A percentile compares a stretch with the other conserved stretches of the same genome.
These are phyloP conservation scores for Fusarium sororula DNA, from an alignment of 2,329 filamentous ascomycete species.

Conservation along the genomic window DNA sequence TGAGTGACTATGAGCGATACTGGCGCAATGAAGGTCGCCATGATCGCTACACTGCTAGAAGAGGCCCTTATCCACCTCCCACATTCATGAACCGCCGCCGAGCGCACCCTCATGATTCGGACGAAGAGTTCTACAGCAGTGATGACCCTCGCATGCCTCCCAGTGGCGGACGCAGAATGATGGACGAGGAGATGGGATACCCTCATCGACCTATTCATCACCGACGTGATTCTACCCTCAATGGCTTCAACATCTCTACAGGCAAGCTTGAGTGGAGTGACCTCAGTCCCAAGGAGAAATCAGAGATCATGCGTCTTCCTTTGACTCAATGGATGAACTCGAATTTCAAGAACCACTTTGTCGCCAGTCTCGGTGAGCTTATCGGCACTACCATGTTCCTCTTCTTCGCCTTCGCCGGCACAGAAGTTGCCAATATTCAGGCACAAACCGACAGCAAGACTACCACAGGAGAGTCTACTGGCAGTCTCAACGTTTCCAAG, in stretches of 20 bases:
- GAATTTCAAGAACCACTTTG: conserved; percentile 55
- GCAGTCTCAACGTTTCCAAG: conserved; percentile 55
- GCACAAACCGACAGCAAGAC: conserved; percentile 47
- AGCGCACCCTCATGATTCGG: conserved; percentile 35
- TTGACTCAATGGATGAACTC: conserved; percentile 59
- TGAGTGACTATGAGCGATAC: conserved; percentile 39
- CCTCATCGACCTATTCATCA: background rate
- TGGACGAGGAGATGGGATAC: conserved; percentile 40
- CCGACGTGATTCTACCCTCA: conserved; percentile 22
- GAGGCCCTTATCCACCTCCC: conserved; percentile 38
- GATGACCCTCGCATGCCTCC: conserved; percentile 31
- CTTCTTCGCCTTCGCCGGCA: conserved; percentile 55
- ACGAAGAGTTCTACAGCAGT: conserved; percentile 36
- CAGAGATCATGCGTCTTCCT: conserved; percentile 55
- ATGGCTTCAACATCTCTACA: conserved; percentile 29
- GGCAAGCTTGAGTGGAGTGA: conserved; percentile 50
- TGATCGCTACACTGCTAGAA: conserved; percentile 35
- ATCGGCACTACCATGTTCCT: conserved; percentile 55
- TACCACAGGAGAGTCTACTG: conserved; percentile 54
- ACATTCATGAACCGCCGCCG: conserved; percentile 38
- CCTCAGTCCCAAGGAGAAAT: conserved; percentile 52
- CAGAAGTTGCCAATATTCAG: conserved; percentile 52
- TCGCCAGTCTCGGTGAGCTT: conserved; percentile 51
- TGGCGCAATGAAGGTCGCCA: conserved; percentile 37
- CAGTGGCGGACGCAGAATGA: conserved; percentile 21